A percentile compares a stretch with the other conserved stretches of the same genome.
Evolutionary conservation across 2,329 filamentous ascomycete genomes (phyloP).

Genomic region (Didymella exigua): DNA sequence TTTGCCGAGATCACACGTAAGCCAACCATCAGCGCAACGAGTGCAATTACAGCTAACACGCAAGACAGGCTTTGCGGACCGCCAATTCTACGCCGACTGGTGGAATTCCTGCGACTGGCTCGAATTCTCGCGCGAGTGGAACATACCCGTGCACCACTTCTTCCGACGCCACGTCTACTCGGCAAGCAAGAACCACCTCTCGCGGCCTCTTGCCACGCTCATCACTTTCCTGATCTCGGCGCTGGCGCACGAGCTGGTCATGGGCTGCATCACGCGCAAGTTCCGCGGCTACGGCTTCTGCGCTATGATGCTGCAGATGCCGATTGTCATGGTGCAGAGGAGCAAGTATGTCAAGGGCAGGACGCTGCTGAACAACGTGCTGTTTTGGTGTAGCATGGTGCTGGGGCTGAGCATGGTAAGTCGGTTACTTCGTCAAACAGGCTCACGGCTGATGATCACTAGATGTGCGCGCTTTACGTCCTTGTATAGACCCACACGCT

Average conservation of each 20-base stretch:
- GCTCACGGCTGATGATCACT: conserved; percentile 16
- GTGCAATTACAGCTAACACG: conserved; percentile 15
- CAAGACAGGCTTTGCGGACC: conserved; percentile 74
- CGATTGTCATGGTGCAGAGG: conserved; percentile 89
- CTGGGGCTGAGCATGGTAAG: conserved; percentile 79
- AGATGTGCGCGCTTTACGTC: conserved; percentile 50
- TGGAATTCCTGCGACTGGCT: conserved; percentile 85
- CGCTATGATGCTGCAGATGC: conserved; percentile 95
- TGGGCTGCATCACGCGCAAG: conserved; percentile 98
- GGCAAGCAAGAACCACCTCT: conserved; percentile 77
- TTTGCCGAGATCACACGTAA: conserved; percentile 86
- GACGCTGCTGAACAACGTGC: conserved; percentile 74
- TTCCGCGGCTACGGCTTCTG: conserved; percentile 91
- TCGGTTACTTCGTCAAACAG: neutral
- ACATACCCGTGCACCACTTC: conserved; percentile 96
- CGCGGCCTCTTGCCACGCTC: conserved; percentile 76
- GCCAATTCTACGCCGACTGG: conserved; percentile 86
- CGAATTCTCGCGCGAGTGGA: conserved; percentile 89
- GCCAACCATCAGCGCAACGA: conserved; percentile 17
- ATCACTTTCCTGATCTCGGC: conserved; percentile 93
- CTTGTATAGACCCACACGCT: conserved; percentile 34
- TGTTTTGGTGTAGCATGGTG: conserved; percentile 94
- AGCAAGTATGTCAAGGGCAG: conserved; percentile 75
- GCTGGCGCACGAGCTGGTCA: conserved; percentile 89
- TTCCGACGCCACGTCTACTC: conserved; percentile 93